These are phyloP conservation scores for Coprinopsis sp. DNA, from an alignment of 768 basidiomycete species.

Conservation along the genomic window DNA sequence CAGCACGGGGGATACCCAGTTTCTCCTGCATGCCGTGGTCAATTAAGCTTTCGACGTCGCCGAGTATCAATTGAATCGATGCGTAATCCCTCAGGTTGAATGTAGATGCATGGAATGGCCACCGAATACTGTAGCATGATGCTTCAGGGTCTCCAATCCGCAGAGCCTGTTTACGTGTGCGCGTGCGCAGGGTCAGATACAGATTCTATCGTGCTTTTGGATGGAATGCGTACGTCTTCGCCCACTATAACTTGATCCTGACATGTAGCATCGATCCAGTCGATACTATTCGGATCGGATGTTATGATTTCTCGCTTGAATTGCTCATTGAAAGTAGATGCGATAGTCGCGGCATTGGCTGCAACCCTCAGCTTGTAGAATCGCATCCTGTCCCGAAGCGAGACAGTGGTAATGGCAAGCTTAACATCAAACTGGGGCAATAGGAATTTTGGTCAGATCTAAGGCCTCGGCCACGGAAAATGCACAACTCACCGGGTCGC, in stretches of 20 bases:
- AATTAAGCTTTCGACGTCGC: slow-evolving; percentile 75
- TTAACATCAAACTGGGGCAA: slow-evolving; percentile 65
- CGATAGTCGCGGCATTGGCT: slow-evolving; percentile 63
- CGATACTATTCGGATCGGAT: slow-evolving; percentile 77
- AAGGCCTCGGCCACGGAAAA: neutral
- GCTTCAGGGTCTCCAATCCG: slow-evolving; percentile 62
- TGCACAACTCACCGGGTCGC: slow-evolving; percentile 53
- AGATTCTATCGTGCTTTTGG: neutral
- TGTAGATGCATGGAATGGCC: slow-evolving; percentile 76
- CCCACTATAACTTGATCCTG: slow-evolving; percentile 60
- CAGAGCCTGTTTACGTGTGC: slow-evolving; percentile 48
- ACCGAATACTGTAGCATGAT: slow-evolving; percentile 68
- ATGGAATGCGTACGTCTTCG: slow-evolving; percentile 47
- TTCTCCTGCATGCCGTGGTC: slow-evolving; percentile 55
- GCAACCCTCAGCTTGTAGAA: slow-evolving; percentile 81
- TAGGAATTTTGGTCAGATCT: too few relatives aligned
- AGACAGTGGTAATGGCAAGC: slow-evolving; percentile 63
- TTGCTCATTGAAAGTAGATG: slow-evolving; percentile 74
- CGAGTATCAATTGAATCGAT: slow-evolving; percentile 63
- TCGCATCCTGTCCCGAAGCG: slow-evolving; percentile 77
- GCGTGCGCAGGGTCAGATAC: slow-evolving; percentile 1
- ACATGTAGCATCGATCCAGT: slow-evolving; percentile 67
- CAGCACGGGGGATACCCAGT: slow-evolving; percentile 45
- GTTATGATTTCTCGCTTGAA: slow-evolving; percentile 84
- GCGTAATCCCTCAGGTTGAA: slow-evolving; percentile 82